Percentiles rank a stretch among this genome's conserved stretches.
Evolutionary conservation across 2,329 filamentous ascomycete genomes (phyloP).

Genomic region (Fusarium keratoplasticum): DNA sequence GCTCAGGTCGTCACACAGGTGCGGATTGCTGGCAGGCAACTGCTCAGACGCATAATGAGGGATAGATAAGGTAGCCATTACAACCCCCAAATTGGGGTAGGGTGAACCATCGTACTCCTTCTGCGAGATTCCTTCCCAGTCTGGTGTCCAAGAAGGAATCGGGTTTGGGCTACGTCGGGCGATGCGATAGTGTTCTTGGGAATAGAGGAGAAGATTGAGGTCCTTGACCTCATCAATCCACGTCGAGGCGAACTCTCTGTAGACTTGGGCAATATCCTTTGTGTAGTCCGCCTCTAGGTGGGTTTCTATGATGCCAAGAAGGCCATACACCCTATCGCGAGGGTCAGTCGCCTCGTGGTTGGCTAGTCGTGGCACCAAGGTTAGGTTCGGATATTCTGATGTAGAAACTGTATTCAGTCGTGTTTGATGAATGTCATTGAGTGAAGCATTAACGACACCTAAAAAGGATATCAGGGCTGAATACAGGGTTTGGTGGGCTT

Average conservation of each 20-base stretch:
- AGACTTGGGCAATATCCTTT: background rate
- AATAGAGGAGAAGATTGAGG: background rate
- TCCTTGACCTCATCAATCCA: background rate
- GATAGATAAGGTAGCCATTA: rapidly evolving
- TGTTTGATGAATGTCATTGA: background rate
- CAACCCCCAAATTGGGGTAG: too few species aligned
- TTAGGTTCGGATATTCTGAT: background rate
- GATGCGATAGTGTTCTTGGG: background rate
- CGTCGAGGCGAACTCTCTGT: background rate
- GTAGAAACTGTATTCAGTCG: background rate
- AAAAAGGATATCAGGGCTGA: background rate
- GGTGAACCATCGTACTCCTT: too few species aligned
- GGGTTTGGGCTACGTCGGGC: too few species aligned
- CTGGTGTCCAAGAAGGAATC: background rate
- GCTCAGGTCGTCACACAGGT: background rate
- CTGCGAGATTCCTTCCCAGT: background rate
- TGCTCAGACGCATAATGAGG: background rate
- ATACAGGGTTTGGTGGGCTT: background rate
- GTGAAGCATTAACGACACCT: too few species aligned
- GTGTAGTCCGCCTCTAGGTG: background rate
- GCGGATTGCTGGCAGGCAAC: background rate
- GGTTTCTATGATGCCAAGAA: background rate
- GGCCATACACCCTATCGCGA: background rate
- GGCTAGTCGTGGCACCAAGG: background rate
- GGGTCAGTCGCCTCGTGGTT: background rate